Base-by-base conservation (phyloP, 805 yeast genomes). In the Myxozyma vanderwaltii region DNA sequence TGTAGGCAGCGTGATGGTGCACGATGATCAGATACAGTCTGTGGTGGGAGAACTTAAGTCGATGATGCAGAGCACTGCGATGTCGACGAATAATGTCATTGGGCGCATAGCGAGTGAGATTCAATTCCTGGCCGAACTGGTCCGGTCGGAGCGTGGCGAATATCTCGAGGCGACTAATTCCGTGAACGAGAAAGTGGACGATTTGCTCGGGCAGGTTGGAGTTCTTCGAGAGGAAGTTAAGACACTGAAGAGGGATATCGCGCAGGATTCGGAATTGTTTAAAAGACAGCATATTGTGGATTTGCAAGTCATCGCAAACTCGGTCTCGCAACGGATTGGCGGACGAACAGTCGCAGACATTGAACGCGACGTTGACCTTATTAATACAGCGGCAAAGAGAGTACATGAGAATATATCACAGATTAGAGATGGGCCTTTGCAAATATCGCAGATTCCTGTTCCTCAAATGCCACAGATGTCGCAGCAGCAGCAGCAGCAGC, bases 301-400 rank as follows among this genome's bases (percentile, higher is more conserved):
- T 27, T 24, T 29, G 17, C 50, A 26, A 21, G 12, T 13, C 6
- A 29, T 51, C 12, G 41, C 48, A 29, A 56, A 56, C 38, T 31
- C 55, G 43, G 13, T 56, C 3, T 46, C 46, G 24, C 59, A 56
- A 35, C 40, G 40, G 21, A 35, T 44, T n/a, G 46, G 49, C 17
- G 43, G 46, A 21, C 38, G 40, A 38, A 21, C 57, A 12, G 35
- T 51, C 35, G 54, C 53, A 2, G 63, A 56, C n/a, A 31, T 60
- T n/a, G 51, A 48, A 23, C 60, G 61, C 35, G 63, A 60, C 38
- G 43, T 60, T 39, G 63, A 60, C 6, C 38, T 56, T n/a, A 49
- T 60, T 33, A 33, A 19, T 26, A 41, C 54, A 27, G 55, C 61
- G 5, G 40, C 58, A 21, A 41, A 48, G 12, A 31, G 63, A 3